phyloP scores from a whole-genome alignment of 2,329 filamentous ascomycete genomes.

The Verticillium isaacii region DNA sequence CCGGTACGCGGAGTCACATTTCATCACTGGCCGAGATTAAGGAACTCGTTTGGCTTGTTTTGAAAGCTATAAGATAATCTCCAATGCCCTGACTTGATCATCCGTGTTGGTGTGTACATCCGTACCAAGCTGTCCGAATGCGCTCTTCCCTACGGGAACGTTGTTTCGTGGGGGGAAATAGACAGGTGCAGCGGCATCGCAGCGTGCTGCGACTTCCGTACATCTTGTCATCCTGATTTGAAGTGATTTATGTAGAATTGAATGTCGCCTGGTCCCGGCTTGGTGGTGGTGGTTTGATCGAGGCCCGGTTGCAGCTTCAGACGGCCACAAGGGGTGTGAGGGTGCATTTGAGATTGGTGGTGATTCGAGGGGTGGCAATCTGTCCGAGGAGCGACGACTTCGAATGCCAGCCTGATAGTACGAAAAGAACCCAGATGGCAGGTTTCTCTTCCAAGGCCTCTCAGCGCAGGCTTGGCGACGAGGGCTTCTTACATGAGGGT shows the following conservation, averaged over 20 bases:
- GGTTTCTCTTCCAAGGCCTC: background rate
- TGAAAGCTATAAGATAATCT: too few species aligned
- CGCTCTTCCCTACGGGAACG: background rate
- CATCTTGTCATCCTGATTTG: background rate
- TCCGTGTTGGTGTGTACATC: background rate
- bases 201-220: background rate
- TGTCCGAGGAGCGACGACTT: background rate
- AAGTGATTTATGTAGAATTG: background rate
- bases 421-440: background rate
- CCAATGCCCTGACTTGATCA: too few species aligned
- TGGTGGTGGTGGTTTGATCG: background rate
- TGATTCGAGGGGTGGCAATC: background rate
- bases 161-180: background rate
- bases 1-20: too few species aligned
- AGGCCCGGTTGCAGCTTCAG: background rate
- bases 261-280: background rate
- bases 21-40: too few species aligned
- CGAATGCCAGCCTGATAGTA: background rate
- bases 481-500: slow-evolving; percentile 24
- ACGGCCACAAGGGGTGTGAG: background rate
- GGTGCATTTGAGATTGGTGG: background rate
- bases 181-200: background rate
- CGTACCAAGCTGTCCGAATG: too few species aligned
- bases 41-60: too few species aligned
- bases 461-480: background rate